Percentiles rank a stretch among this genome's conserved stretches.
These are phyloP conservation scores for Suhomyces terraborum DNA, from an alignment of 1,139 yeast genomes.

Conservation along the genomic window DNA sequence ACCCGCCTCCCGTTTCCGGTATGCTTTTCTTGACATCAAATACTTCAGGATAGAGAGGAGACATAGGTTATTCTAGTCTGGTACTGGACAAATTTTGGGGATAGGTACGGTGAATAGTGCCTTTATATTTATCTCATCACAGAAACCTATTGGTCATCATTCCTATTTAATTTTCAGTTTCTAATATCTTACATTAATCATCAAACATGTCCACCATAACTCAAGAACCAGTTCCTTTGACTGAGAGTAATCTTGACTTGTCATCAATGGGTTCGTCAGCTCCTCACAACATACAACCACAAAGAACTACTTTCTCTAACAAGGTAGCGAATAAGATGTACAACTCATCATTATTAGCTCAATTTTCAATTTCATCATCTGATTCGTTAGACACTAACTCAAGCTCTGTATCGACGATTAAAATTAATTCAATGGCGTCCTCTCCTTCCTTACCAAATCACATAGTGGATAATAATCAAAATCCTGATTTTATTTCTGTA, in stretches of 20 bases:
- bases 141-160: neutral
- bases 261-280: neutral
- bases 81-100: constrained; percentile 5
- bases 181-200: too few relatives aligned
- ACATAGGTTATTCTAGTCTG: constrained; percentile 3
- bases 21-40: neutral
- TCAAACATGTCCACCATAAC: constrained; percentile 9
- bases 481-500: neutral
- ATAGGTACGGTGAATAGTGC: constrained; percentile 1
- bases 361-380: constrained; percentile 10
- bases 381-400: constrained; percentile 13
- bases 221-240: constrained; percentile 5
- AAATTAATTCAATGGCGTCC: constrained; percentile 11
- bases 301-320: constrained; percentile 2
- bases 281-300: constrained; percentile 6
- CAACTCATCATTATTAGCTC: constrained; percentile 11
- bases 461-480: constrained; percentile 6
- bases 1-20: constrained; percentile 9
- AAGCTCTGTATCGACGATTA: constrained; percentile 13
- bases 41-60: constrained; percentile 2
- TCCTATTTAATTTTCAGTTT: neutral
- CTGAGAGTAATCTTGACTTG: constrained; percentile 3
- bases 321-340: constrained; percentile 6
- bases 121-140: neutral
- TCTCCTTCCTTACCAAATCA: constrained; percentile 15